Base-by-base conservation (phyloP, 768 basidiomycete genomes). In the Pleurotus giganteus region DNA sequence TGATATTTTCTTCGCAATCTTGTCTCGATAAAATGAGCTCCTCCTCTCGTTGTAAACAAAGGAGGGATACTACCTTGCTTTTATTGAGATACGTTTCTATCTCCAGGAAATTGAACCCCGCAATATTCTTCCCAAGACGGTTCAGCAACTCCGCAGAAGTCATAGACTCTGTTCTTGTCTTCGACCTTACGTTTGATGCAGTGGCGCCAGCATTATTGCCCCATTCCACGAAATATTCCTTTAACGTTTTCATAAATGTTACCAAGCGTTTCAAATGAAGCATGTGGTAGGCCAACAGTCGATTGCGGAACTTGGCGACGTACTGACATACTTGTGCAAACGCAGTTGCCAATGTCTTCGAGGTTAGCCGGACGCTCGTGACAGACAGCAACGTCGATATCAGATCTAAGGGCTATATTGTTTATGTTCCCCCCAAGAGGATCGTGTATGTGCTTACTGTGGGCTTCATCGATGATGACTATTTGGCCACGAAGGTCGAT, bases 401-500 rank as follows among this genome's bases (percentile, higher is more conserved):
- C 46, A 97, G 71, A 68, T 97, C 93, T 95, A 55, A 3, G 34
- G 39, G 41, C 17, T 0, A 52, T 21, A 26, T 29, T 15, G 57
- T 52, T 37, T 32, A 42, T 34, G 21, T 47, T 13, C 21, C 34
- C 4, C 32, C 54, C 24, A 54, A 52, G 23, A 12, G 34, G 26
- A 47, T 17, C 11, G 24, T 29, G 1, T n/a, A 23, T 12, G 28
- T 41, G 74, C 91, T 55, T 62, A 94, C 93, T 98, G 69, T 99
- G 96, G 0, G 96, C 96, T 73, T 99, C 96, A 64, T 99, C 96
- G 52, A 99, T 84, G 21, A 98, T 79, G 27, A 99, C 82, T 15
- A 98, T 76, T 62, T 97, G 93, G 62, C 86, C 81, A 9, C 79
- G 88, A 42, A 97, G 73, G 63, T 91, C 82, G 55, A 99, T 94